Base-by-base conservation (phyloP, 768 basidiomycete genomes). In the Crucibulum laeve region DNA sequence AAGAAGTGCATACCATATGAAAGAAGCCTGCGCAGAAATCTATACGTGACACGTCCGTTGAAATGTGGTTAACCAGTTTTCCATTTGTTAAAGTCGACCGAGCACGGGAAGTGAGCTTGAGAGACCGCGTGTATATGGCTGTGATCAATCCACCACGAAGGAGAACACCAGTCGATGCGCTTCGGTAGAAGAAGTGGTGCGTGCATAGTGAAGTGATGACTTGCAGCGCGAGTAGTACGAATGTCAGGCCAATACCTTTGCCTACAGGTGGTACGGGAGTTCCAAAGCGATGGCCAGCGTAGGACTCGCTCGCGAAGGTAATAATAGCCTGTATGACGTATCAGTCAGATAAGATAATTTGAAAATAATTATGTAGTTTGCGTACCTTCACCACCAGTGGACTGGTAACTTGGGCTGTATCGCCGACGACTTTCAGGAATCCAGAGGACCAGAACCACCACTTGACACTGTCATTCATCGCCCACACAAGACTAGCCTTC, bases 41-140 rank as follows among this genome's bases (percentile, higher is more conserved):
- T 57, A 97, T 88, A 17, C 93, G 79, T 22, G 87, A 91, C 17
- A 94, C 82, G 57, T 93, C 91, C 1, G 88, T 91, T 4, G 89
- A 91, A 47, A 98, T 94, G 65, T 95, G 91, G 51, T 92, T 94
- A 49, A 96, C 85, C 8, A 96, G 76, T 57, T 87, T 87, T 17
- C 92, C 94, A 54, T 91, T 96, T 1, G 88, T 80, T 33, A 94
- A 74, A 6, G 78, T 82, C 1, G 82, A 81, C 5, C 94, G 79
- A 4, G 91, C 80, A 32, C 89, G 83, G 14, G 87, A 77, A 2
- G 87, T 86, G 24, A 97, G 73, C 21, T 69, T 75, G 18, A 96
- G 71, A 1, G 86, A 83, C 33, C 85, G 82, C 21, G 79, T 73
- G 62, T 92, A 96, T 26, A 96, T 84, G 1, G 88, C 83, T 1